Conservation (phyloP, 164 flowering plant genomes). For the Litsea cubeba region DNA sequence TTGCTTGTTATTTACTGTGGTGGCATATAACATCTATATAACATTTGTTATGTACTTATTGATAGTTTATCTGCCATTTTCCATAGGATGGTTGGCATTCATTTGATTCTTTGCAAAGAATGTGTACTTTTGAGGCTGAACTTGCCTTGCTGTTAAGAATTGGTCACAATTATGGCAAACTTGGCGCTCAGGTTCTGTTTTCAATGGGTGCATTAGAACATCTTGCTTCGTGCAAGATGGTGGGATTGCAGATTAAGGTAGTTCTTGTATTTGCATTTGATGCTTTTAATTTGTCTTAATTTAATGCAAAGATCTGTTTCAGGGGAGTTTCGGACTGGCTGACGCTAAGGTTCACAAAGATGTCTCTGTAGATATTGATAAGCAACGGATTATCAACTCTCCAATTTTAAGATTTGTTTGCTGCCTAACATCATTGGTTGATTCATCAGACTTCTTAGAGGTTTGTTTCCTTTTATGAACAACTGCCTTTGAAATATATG, state of each 20-base stretch:
- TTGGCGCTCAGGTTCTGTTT: slow-evolving; percentile 83
- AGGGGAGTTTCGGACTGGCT: slow-evolving; percentile 57
- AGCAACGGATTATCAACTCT: slow-evolving; percentile 43
- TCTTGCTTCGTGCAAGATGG: slow-evolving; percentile 64
- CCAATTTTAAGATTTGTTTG: slow-evolving; percentile 78
- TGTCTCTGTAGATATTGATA: slow-evolving; percentile 42
- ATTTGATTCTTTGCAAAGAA: slow-evolving; percentile 57
- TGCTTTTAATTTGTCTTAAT: background rate
- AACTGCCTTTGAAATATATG: background rate
- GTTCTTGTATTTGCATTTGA: background rate
- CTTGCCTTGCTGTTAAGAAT: slow-evolving; percentile 74
- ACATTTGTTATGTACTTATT: background rate
- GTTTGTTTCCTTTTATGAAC: slow-evolving; percentile 23
- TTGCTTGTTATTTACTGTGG: background rate
- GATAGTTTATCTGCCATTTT: background rate
- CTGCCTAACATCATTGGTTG: slow-evolving; percentile 74
- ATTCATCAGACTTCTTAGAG: slow-evolving; percentile 80
- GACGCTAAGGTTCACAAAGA: slow-evolving; percentile 48
- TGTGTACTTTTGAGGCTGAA: slow-evolving; percentile 75
- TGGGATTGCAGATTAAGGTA: slow-evolving; percentile 46
- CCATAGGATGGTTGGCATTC: slow-evolving; percentile 57
- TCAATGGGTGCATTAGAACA: slow-evolving; percentile 90
- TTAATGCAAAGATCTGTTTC: slow-evolving; percentile 13
- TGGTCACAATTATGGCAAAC: slow-evolving; percentile 76
- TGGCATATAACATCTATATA: background rate